phyloP scores from a whole-genome alignment of 2,329 filamentous ascomycete genomes.

The Didymella sp. region DNA sequence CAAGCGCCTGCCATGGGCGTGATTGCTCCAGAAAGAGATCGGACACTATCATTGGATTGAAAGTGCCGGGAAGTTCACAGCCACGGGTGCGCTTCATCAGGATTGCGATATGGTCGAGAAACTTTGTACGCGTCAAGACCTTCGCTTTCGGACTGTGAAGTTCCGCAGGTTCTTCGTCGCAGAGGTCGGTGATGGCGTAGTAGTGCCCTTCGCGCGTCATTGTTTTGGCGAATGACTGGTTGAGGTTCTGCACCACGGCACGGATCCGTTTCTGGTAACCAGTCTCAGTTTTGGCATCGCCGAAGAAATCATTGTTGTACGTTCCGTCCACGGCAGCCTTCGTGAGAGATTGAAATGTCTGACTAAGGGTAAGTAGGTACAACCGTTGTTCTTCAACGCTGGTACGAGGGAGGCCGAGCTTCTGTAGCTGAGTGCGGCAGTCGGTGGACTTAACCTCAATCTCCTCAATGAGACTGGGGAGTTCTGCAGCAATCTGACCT shows the following conservation, averaged over 20 bases:
- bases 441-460: slow-evolving; percentile 25
- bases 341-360: slow-evolving; percentile 30
- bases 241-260: slow-evolving; percentile 30
- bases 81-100: slow-evolving; percentile 49
- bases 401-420: slow-evolving; percentile 29
- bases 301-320: slow-evolving; percentile 37
- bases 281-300: slow-evolving; percentile 9
- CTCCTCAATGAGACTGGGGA: slow-evolving; percentile 30
- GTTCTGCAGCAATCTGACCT: slow-evolving; percentile 40
- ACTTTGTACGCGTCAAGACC: neutral
- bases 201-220: slow-evolving; percentile 30
- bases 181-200: slow-evolving; percentile 25
- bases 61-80: slow-evolving; percentile 66
- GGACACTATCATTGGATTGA: slow-evolving; percentile 64
- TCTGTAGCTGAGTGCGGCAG: slow-evolving; percentile 25
- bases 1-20: slow-evolving; percentile 58
- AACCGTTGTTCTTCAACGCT: slow-evolving; percentile 28
- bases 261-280: slow-evolving; percentile 24
- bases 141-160: neutral
- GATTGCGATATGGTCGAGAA: neutral
- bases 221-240: slow-evolving; percentile 30
- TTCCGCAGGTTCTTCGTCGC: slow-evolving; percentile 31
- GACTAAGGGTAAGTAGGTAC: slow-evolving; percentile 32
- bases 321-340: slow-evolving; percentile 31
- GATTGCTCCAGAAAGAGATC: slow-evolving; percentile 67